Percentiles rank a stretch among this genome's conserved stretches.
These are phyloP conservation scores for Boletus rex-veris DNA, from an alignment of 768 basidiomycete species.

Conservation along the genomic window DNA sequence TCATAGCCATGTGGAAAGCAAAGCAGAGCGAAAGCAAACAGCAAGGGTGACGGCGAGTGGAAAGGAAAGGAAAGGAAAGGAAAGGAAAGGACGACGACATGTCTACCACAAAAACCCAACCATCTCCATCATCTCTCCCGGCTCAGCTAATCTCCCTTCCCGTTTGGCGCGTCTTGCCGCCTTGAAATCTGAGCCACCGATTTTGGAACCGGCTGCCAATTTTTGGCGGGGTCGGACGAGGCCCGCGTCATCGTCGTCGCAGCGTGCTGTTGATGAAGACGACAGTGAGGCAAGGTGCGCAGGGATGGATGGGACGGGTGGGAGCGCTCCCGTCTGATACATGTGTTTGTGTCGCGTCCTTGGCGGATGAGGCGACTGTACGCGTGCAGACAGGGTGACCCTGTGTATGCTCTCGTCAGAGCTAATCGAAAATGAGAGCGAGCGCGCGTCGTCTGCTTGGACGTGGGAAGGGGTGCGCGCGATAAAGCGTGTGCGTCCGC, in stretches of 20 bases:
- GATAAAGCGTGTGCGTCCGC: conserved; percentile 3
- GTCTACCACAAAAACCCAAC: conserved; percentile 24
- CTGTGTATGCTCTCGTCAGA: conserved; percentile 27
- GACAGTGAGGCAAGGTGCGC: conserved; percentile 3
- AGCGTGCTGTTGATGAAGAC: background rate
- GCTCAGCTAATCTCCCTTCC: conserved; percentile 17
- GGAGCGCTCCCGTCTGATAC: conserved; percentile 22
- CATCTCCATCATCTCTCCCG: conserved; percentile 28
- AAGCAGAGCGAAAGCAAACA: background rate
- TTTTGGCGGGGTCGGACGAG: conserved; percentile 22
- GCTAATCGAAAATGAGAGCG: conserved; percentile 25
- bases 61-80: background rate
- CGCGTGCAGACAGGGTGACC: conserved; percentile 16
- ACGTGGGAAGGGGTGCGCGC: background rate
- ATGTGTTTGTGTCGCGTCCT: conserved; percentile 8
- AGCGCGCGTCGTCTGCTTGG: conserved; percentile 20
- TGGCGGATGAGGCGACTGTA: conserved; percentile 11
- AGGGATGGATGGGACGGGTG: conserved; percentile 26
- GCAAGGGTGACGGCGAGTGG: no score
- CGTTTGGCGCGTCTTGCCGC: conserved; percentile 27
- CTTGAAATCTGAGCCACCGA: conserved; percentile 30
- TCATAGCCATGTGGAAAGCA: background rate
- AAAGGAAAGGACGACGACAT: no score
- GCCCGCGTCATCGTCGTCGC: conserved; percentile 10
- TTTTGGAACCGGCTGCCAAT: conserved; percentile 21